Conservation (phyloP, 2,329 filamentous ascomycete species). For the Colletotrichum sp. region DNA sequence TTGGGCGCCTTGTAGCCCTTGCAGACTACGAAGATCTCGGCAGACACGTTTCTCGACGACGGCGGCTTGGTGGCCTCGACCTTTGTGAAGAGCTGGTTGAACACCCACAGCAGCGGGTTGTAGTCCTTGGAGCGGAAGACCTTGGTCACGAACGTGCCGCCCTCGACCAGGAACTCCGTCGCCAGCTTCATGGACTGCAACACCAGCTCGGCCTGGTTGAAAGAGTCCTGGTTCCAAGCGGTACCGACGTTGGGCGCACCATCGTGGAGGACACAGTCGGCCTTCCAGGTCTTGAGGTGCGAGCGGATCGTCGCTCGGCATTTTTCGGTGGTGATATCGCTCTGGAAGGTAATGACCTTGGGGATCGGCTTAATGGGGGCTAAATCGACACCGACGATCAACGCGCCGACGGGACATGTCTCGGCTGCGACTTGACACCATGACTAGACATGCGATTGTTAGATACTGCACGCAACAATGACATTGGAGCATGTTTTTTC, state of each 20-base stretch:
- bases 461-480: neutral
- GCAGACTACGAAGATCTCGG: slow-evolving; percentile 98
- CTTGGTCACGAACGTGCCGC: slow-evolving; percentile 95
- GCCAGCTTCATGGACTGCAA: slow-evolving; percentile 91
- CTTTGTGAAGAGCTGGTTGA: slow-evolving; percentile 94
- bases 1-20: slow-evolving; percentile 95
- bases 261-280: slow-evolving; percentile 93
- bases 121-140: slow-evolving; percentile 98
- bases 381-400: slow-evolving; percentile 95
- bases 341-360: slow-evolving; percentile 92
- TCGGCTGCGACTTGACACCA: slow-evolving; percentile 98
- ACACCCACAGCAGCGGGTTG: slow-evolving; percentile 94
- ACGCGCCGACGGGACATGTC: slow-evolving; percentile 86
- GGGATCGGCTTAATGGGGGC: slow-evolving; percentile 96
- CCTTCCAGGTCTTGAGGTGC: slow-evolving; percentile 95
- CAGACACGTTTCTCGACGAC: slow-evolving; percentile 92
- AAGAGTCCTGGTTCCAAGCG: slow-evolving; percentile 97
- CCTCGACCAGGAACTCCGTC: slow-evolving; percentile 88
- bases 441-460: slow-evolving; percentile 56
- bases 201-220: slow-evolving; percentile 93
- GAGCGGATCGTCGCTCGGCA: slow-evolving; percentile 87
- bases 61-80: slow-evolving; percentile 98
- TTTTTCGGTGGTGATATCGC: slow-evolving; percentile 97
- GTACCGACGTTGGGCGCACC: slow-evolving; percentile 98
- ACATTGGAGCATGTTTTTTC: neutral